Percentiles rank a stretch among this genome's conserved stretches.
phyloP scores from a whole-genome alignment of 768 basidiomycete species.

The Jaapia argillacea region DNA sequence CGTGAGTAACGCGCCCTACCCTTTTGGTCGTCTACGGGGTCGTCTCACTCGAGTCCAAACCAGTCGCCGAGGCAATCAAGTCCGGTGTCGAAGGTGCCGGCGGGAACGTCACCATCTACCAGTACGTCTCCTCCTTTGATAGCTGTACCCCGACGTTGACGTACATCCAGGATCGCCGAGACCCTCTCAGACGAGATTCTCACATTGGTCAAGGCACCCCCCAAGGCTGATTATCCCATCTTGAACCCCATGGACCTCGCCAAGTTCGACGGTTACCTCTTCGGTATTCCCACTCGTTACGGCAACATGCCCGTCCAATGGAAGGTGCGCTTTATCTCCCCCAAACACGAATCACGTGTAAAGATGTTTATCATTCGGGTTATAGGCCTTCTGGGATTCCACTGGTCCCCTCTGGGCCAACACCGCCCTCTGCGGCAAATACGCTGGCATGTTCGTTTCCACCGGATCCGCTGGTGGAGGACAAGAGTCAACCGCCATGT shows the following conservation, averaged over 20 bases:
- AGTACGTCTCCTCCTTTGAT: slow-evolving; percentile 17
- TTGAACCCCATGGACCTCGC: slow-evolving; percentile 43
- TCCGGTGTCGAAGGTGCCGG: slow-evolving; percentile 31
- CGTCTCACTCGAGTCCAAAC: not conserved
- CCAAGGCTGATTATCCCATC: slow-evolving; percentile 65
- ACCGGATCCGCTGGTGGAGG: slow-evolving; percentile 71
- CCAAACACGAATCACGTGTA: not conserved
- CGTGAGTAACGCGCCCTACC: slow-evolving; percentile 27
- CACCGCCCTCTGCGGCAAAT: slow-evolving; percentile 66
- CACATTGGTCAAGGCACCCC: slow-evolving; percentile 55
- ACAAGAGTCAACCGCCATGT: slow-evolving; percentile 53
- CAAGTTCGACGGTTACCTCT: slow-evolving; percentile 60
- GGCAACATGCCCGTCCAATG: slow-evolving; percentile 75
- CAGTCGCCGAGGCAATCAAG: slow-evolving; percentile 53
- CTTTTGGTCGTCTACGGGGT: not conserved
- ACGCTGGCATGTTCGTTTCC: slow-evolving; percentile 64
- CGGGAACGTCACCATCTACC: slow-evolving; percentile 34
- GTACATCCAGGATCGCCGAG: slow-evolving; percentile 68
- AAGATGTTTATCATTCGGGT: not conserved
- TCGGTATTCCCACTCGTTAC: slow-evolving; percentile 75
- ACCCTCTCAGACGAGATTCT: slow-evolving; percentile 67
- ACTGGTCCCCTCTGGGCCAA: slow-evolving; percentile 57
- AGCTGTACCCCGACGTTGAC: not conserved
- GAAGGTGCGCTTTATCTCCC: slow-evolving; percentile 37
- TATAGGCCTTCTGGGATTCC: slow-evolving; percentile 54